Evolutionary conservation across 2,329 filamentous ascomycete genomes (phyloP), one percentile per base, ranked within the genome.

Genomic region (Metarhizium robertsii): DNA sequence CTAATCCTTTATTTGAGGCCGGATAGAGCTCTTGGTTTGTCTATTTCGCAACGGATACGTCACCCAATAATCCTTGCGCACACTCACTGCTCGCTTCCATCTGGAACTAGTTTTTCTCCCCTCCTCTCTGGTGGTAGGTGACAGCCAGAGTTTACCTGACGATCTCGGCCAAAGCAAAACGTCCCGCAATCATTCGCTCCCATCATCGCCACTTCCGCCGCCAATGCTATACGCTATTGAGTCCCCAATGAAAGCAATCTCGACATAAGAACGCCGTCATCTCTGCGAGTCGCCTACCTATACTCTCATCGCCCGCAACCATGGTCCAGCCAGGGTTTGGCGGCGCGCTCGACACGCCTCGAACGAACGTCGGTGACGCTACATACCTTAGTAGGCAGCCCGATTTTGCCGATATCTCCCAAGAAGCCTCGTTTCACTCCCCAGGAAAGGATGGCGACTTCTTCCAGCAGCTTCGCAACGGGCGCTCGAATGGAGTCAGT

Each of bases 401-500:
- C 63, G 86, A 90, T 66, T 84, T 95, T 66, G 70, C 67, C 57
- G 90, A 95, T 64, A 85, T 92, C 62, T 95, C 90, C 53, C 86
- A 91, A 64, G 90, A 95, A 67, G 85, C 89, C 56, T 94, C 92
- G 1, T 96, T 96, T 63, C 83, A 86, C 55, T 91, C 89, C 34
- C 92, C 88, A 29, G 81, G 79, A 32, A 92, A 89, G 70, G 69
- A 74, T 11, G 69, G 65, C 43, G 89, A 94, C 63, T 74, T 96
- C 29, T 75, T 95, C 50, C 84, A 86, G 59, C 84, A 88, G 60
- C 79, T 94, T 66, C 84, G 84, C 62, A 87, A 88, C 69, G 83
- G 83, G 60, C 78, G 78, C 61, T 74, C 75, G 58, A 78, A 71
- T 62, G 79, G 70, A 50, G 73, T 79, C 63, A 85, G 73, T 66